Evolutionary conservation across 805 yeast species (phyloP), one percentile per base, ranked within the genome.

Genomic region (Sugiyamaella boreocaroliniensis): DNA sequence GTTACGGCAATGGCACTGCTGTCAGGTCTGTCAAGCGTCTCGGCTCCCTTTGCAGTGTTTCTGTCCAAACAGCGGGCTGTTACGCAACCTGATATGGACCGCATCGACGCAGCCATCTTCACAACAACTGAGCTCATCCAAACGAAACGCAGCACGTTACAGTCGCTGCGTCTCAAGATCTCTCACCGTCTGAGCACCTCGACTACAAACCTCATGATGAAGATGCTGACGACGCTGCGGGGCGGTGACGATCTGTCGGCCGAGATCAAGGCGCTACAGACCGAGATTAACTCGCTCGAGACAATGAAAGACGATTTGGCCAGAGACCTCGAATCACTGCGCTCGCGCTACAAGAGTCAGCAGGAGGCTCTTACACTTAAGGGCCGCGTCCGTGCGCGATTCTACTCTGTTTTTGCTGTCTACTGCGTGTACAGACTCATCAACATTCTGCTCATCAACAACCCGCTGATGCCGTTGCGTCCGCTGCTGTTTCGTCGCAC

Each of bases 361-460:
- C 41, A 47, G 29, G 55, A 52, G 32, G 55, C 55, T 2, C 49
- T 54, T 20, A 72, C 76, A 10, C 40, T 63, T 2, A 40, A 54
- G 14, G 76, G 76, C 12, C 51, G 60, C 34, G 16, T 69, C 12
- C 55, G 60, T 50, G 47, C 52, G 10, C 37, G 55, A 16, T 52
- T 63, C 10, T 70, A 66, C 54, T 55, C 60, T 6, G 53, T 63
- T 8, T 72, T 72, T 52, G 65, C 76, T 7, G 41, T 67, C 8
- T 72, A 72, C 63, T 72, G 76, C 53, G 58, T 72, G 10, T 72
- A 73, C 62, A 60, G 76, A n/a, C 63, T 72, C 12, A 41, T 63
- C 48, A 71, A 64, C 49, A 63, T 68, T 12, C 58, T 63, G 29
- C 46, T 67, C 12, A 45, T 66, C 19, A 55, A 66, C 16, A 66